Evolutionary conservation across 1,139 yeast species (phyloP).

Genomic region (Groenewaldozyma sp.): DNA sequence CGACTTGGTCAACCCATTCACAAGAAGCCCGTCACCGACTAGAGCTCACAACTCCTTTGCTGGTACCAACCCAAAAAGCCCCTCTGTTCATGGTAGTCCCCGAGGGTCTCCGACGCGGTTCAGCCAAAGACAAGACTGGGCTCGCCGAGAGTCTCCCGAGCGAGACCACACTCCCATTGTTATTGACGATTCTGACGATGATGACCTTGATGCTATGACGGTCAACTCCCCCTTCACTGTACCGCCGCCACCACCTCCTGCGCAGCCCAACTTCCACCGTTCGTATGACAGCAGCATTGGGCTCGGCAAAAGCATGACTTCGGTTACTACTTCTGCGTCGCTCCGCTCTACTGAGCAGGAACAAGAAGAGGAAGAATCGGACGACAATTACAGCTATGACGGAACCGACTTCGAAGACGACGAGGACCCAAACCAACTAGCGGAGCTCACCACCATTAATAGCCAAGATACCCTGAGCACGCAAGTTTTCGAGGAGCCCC

Average conservation of each 20-base stretch:
- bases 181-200: conserved; percentile 13
- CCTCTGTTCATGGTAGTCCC: conserved; percentile 17
- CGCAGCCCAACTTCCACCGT: conserved; percentile 17
- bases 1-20: conserved; percentile 16
- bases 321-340: background rate
- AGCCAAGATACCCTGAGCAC: conserved; percentile 22
- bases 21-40: conserved; percentile 10
- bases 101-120: conserved; percentile 19
- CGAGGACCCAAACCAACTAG: conserved; percentile 22
- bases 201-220: too few relatives aligned
- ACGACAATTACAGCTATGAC: conserved; percentile 19
- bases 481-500: conserved; percentile 29
- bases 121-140: conserved; percentile 18
- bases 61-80: too few relatives aligned
- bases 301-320: background rate
- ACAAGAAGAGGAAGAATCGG: conserved; percentile 24
- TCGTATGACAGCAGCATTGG: conserved; percentile 7
- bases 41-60: conserved; percentile 11
- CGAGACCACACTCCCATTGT: conserved; percentile 21
- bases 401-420: conserved; percentile 19
- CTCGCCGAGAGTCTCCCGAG: conserved; percentile 24
- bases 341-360: conserved; percentile 13
- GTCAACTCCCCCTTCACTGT: conserved; percentile 8
- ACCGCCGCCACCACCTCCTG: conserved; percentile 17
- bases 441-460: conserved; percentile 18